A percentile compares a stretch with the other conserved stretches of the same genome.
phyloP scores from a whole-genome alignment of 202 grass and related monocot genomes.

The Digitaria exilis region DNA sequence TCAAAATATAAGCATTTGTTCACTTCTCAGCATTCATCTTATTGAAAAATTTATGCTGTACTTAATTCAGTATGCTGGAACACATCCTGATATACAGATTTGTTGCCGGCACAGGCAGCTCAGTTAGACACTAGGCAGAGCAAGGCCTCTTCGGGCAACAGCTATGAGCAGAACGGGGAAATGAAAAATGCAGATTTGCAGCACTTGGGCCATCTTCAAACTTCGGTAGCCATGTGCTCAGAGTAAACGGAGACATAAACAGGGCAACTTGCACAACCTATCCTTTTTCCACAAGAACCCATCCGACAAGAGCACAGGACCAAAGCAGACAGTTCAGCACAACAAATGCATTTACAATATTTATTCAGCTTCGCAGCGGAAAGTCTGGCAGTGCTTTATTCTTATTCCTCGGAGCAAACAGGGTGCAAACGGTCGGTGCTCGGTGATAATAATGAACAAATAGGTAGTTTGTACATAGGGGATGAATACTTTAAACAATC shows the following conservation, averaged over 20 bases:
- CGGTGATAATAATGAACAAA: constrained; percentile 60
- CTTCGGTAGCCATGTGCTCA: neutral
- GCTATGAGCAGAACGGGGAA: neutral
- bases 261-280: no score
- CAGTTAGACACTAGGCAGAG: neutral
- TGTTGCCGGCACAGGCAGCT: neutral
- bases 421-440: constrained; percentile 40
- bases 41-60: no score
- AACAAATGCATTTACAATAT: constrained; percentile 12
- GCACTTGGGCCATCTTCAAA: neutral
- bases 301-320: neutral
- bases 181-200: neutral
- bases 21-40: no score
- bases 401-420: constrained; percentile 57
- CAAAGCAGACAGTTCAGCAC: neutral
- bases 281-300: neutral
- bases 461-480: constrained; percentile 55
- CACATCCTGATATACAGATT: neutral
- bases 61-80: neutral
- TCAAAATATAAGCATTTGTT: no score
- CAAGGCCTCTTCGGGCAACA: neutral
- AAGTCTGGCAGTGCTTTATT: constrained; percentile 42
- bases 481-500: constrained; percentile 61
- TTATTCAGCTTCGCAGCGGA: neutral
- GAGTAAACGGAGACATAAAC: neutral